Evolutionary conservation across 2,329 filamentous ascomycete species (phyloP).

Genomic region (Pseudocercospora eumusae): DNA sequence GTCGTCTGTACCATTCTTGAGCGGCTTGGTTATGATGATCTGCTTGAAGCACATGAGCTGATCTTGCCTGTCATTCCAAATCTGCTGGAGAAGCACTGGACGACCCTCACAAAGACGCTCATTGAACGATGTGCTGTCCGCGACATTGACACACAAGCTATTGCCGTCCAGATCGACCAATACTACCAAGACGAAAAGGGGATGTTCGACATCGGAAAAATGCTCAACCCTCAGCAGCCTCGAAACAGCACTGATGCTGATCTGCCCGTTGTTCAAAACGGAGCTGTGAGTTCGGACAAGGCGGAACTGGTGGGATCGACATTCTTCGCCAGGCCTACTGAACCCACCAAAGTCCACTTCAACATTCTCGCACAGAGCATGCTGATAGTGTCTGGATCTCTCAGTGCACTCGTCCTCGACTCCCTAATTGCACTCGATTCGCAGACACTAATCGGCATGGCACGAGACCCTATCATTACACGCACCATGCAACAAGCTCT

Average conservation of each 20-base stretch:
- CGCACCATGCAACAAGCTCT: conserved; percentile 67
- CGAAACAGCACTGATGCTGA: conserved; percentile 16
- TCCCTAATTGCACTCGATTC: conserved; percentile 52
- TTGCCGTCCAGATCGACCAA: conserved; percentile 60
- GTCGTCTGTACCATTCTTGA: conserved; percentile 81
- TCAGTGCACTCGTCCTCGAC: conserved; percentile 71
- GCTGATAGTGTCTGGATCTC: conserved; percentile 68
- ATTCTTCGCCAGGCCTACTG: conserved; percentile 28
- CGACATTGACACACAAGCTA: conserved; percentile 56
- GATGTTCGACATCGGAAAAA: conserved; percentile 56
- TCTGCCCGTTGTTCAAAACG: conserved; percentile 7
- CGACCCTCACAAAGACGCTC: conserved; percentile 75
- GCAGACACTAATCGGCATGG: conserved; percentile 60
- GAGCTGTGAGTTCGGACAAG: conserved; percentile 11
- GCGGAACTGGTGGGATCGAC: conserved; percentile 23
- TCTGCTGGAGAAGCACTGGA: conserved; percentile 73
- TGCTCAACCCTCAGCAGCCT: conserved; percentile 59
- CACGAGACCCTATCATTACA: conserved; percentile 60
- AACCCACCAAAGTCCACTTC: conserved; percentile 58
- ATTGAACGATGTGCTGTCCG: conserved; percentile 80
- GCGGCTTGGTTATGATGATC: conserved; percentile 81
- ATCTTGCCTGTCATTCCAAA: conserved; percentile 72
- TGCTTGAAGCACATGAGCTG: conserved; percentile 69
- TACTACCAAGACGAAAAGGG: conserved; percentile 55
- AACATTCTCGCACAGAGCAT: conserved; percentile 84